Base-by-base conservation (phyloP, 805 yeast species). In the Phaffomyces thermotolerans region DNA sequence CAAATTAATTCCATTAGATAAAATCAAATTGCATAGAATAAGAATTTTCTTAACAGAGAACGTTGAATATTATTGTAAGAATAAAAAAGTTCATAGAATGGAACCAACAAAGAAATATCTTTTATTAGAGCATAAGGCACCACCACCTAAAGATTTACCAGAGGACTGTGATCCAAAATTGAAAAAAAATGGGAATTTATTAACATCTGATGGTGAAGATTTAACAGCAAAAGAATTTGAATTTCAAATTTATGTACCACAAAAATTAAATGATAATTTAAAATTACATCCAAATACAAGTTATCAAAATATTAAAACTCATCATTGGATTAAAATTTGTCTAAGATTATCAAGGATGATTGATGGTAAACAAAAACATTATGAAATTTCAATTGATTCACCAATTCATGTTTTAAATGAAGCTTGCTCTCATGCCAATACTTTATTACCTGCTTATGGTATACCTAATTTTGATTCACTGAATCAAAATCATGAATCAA, bases 321-420 rank as follows among this genome's bases (percentile, higher is more conserved):
- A 86, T 56, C 99, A 93, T 65, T 93, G 99, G 97, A 80, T 93
- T 55, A 93, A 93, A 64, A 75, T 93, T 14, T 84, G 95, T 50
- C 65, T 93, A 41, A 68, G 98, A 41, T 69, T 93, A 34, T 85
- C 95, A 6, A 77, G 75, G 51, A 58, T 71, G n/a, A 80, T 84
- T 36, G 72, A 75, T 38, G 73, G 68, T 12, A 86, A 86, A 58
- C 70, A 95, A 37, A 93, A 90, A 59, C 97, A 89, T 59, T 93
- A 84, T 59, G 99, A 93, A 66, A 85, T 93, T 37, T 81, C 88
- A 46, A 91, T 93, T 44, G 99, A 93, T 63, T 86, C 96, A 3
- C 99, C 99, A 4, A 80, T 93, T 47, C 95, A 85, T 56, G 71
- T 93, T 5, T 66, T 90, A 40, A 80, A 90, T 39, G 78, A 82